Evolutionary conservation across 1,139 yeast species (phyloP).

Genomic region (Geotrichum europaeum): DNA sequence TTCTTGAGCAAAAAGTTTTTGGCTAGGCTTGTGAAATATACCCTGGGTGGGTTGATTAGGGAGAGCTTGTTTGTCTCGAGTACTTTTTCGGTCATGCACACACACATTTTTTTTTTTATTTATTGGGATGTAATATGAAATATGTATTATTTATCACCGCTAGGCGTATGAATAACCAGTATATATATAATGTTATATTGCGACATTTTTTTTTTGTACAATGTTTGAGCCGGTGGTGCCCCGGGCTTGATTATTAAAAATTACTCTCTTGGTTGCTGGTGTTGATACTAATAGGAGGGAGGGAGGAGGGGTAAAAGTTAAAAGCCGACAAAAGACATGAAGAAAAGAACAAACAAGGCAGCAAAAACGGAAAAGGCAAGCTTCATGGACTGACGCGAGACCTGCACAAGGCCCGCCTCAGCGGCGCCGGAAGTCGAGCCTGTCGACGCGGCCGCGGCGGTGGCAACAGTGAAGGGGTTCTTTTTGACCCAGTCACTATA

Average conservation of each 20-base stretch:
- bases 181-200: no score
- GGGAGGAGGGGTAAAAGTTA: neutral
- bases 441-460: constrained; percentile 5
- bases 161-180: no score
- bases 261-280: neutral
- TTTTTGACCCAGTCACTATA: constrained; percentile 8
- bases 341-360: constrained; percentile 5
- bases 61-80: no score
- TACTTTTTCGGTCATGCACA: no score
- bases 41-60: no score
- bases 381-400: constrained; percentile 8
- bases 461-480: neutral
- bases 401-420: constrained; percentile 2
- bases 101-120: no score
- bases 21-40: no score
- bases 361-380: constrained; percentile 2
- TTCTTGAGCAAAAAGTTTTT: no score
- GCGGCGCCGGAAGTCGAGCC: constrained; percentile 1
- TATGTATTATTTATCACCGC: no score
- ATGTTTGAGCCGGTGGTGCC: no score
- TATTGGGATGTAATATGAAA: no score
- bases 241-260: neutral
- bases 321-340: neutral
- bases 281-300: neutral
- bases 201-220: no score